phyloP scores from a whole-genome alignment of 2,329 filamentous ascomycete genomes.

The Colletotrichum musae region DNA sequence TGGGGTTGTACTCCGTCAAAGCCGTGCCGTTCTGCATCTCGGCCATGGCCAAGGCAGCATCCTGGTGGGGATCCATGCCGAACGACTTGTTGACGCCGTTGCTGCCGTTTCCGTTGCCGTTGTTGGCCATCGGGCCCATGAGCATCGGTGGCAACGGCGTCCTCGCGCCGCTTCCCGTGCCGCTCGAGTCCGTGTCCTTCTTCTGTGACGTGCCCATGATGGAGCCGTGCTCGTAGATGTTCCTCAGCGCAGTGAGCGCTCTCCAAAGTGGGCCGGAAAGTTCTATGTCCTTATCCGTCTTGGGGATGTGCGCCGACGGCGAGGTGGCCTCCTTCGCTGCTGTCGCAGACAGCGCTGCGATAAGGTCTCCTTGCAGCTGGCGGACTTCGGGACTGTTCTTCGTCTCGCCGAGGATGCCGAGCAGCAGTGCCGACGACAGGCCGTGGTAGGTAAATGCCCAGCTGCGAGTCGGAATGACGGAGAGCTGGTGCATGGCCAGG shows the following conservation, averaged over 20 bases:
- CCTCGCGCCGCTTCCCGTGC: constrained; percentile 60
- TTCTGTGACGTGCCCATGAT: constrained; percentile 64
- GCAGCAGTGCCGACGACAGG: constrained; percentile 74
- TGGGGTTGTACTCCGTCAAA: constrained; percentile 46
- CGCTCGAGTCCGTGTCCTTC: constrained; percentile 62
- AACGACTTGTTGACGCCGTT: constrained; percentile 33
- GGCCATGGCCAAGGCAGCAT: constrained; percentile 75
- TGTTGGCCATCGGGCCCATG: constrained; percentile 44
- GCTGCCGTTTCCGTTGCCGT: constrained; percentile 23
- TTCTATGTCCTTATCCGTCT: constrained; percentile 73
- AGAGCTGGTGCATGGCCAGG: constrained; percentile 77
- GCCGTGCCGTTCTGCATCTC: constrained; percentile 73
- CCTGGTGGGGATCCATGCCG: constrained; percentile 68
- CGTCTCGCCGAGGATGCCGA: constrained; percentile 75
- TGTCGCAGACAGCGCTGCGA: constrained; percentile 74
- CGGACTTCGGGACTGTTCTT: constrained; percentile 75
- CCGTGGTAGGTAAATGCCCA: constrained; percentile 80
- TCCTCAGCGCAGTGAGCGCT: constrained; percentile 72
- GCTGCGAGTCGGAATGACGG: constrained; percentile 75
- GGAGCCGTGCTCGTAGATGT: constrained; percentile 77
- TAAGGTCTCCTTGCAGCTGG: constrained; percentile 75
- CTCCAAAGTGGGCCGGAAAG: constrained; percentile 73
- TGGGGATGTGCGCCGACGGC: constrained; percentile 66
- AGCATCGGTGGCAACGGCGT: constrained; percentile 54
- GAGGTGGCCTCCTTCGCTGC: constrained; percentile 73